Evolutionary conservation across 2,329 filamentous ascomycete species (phyloP), one percentile per base, ranked within the genome.

Genomic region (Leptographium lundbergii): DNA sequence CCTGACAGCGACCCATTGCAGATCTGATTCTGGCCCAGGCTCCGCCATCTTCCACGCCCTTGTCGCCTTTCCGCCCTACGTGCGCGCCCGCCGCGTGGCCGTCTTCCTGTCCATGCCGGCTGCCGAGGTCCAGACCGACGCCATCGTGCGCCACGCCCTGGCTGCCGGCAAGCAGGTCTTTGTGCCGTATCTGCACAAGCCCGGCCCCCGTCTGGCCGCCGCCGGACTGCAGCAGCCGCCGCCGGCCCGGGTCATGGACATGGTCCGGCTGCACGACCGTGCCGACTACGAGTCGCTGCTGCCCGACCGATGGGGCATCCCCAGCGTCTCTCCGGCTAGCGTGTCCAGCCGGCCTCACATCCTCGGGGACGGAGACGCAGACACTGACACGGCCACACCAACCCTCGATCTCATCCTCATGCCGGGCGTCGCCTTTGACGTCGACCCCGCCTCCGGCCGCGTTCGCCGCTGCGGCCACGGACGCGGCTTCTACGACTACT

Each of bases 401-500:
- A 80, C 80, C 10, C 76, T 99, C 50, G 92, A 99, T 70, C 72
- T 99, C 64, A 88, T 99, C 63, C 78, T 99, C 32, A 82, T 97
- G 77, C 94, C 94, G 1, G 94, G 91, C 14, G 88, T 99, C 67
- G 92, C 90, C 3, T 99, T 99, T 72, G 91, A 96, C 70, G 65
- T 77, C 56, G 78, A 82, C 61, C 71, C 73, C 17, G 68, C 72
- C 13, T 72, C 72, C 27, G 77, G 77, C 3, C 75, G 74, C 14
- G 80, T 94, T 61, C 82, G 86, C 65, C 81, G 94, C 66, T 79
- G 97, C 24, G 94, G 94, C 48, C 94, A 99, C 72, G 94, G 94
- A 59, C 95, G 90, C 72, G 94, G 94, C 36, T 99, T 95, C 74
- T 99, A 99, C 77, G 94, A 99, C 75, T 88, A 85, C 71, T 99